Base-by-base conservation (phyloP, 192 early-diverging fungal genomes). In the Lunasporangiospora selenospora region DNA sequence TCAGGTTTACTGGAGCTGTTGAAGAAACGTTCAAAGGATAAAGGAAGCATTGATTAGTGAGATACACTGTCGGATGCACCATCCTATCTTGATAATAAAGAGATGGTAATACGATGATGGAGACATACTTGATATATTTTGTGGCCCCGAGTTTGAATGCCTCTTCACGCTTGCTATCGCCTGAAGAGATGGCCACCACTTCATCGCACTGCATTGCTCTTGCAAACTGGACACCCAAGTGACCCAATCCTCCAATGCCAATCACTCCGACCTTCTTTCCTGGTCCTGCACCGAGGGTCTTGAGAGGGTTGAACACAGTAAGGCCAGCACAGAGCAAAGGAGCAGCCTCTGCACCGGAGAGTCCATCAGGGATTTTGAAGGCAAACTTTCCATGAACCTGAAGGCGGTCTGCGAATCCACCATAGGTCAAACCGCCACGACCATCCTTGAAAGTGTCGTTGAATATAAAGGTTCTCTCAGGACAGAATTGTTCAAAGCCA, bases 251-350 rank as follows among this genome's bases (percentile, higher is more conserved):
- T 12, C 89, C 89, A 34, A 91, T 79, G 16, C 89, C 89, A 13
- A 83, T 73, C 42, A 91, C 66, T 46, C 82, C 89, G 48, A 91
- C 85, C 0, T 37, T 43, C 42, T 70, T 71, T 0, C 78, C 75
- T 2, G 78, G 41, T 24, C 75, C 78, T 38, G 84, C 75, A 6
- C 84, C 60, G 33, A 71, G 43, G 6, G 76, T 75, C 38, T 75
- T 65, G 19, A 92, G 76, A 19, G 88, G 79, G 12, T 65, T 31
- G 46, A 70, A 90, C 19, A 88, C 85, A 7, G 94, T 93, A 43
- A 87, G 77, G 23, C 92, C 94, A 29, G 92, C 92, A 71, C 94
- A 96, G 48, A 96, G 53, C 40, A 96, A 77, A 13, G 92, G 92
- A 4, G 89, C 87, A 15, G 85, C 89, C 46, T 85, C 84, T 3